phyloP scores from a whole-genome alignment of 495 filamentous ascomycete species.

The Staphylotrichum longicolle region DNA sequence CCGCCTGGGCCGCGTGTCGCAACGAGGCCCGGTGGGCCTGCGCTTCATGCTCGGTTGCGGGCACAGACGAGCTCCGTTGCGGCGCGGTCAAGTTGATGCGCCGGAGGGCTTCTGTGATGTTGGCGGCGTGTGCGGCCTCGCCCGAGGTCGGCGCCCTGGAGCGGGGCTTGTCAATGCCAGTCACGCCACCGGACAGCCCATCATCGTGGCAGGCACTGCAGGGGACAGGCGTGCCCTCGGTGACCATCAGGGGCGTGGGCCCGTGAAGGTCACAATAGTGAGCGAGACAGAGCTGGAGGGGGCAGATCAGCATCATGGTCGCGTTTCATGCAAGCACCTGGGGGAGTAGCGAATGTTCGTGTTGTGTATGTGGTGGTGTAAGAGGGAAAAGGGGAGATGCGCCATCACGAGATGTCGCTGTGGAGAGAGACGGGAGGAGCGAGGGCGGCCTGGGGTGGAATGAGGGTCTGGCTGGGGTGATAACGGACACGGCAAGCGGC shows the following conservation, averaged over 20 bases:
- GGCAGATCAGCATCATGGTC: slow-evolving; percentile 39
- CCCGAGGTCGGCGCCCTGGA: slow-evolving; percentile 33
- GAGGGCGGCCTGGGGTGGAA: not conserved
- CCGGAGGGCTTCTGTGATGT: slow-evolving; percentile 42
- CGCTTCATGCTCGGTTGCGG: slow-evolving; percentile 41
- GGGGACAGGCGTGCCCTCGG: slow-evolving; percentile 76
- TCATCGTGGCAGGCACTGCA: slow-evolving; percentile 72
- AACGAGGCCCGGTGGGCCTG: slow-evolving; percentile 42
- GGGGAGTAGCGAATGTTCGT: too few species aligned
- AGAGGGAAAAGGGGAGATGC: not conserved
- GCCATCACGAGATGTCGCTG: not conserved
- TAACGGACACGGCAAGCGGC: not conserved
- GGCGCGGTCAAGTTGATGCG: slow-evolving; percentile 39
- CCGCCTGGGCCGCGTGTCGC: slow-evolving; percentile 31
- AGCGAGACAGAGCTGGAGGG: slow-evolving; percentile 79
- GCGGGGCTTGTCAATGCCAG: slow-evolving; percentile 32
- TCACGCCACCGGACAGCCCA: slow-evolving; percentile 18
- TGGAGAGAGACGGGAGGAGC: not conserved
- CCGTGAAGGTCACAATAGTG: slow-evolving; percentile 97
- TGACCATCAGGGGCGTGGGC: slow-evolving; percentile 92
- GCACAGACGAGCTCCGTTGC: slow-evolving; percentile 41
- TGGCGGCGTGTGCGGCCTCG: slow-evolving; percentile 33
- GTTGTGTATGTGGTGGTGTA: not conserved
- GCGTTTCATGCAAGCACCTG: not conserved
- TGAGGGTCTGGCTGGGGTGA: not conserved